These are phyloP conservation scores for Podila clonocystis DNA, from an alignment of 192 early-diverging fungal genomes.

Conservation along the genomic window DNA sequence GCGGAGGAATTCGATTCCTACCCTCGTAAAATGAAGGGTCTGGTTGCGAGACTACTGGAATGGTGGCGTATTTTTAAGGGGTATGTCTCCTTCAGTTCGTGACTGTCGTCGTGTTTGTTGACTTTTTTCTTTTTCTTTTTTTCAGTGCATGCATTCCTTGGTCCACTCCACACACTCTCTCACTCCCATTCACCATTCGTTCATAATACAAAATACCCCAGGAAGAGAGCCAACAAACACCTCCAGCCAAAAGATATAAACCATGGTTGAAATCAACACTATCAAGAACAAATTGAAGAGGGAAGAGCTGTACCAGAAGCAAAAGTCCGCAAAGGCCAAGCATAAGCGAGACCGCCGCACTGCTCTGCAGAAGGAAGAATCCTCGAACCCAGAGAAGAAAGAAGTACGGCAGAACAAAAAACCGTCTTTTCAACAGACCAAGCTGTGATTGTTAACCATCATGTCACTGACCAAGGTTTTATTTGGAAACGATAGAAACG, in stretches of 20 bases:
- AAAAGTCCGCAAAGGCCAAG: constrained; percentile 78
- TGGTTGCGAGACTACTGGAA: no score
- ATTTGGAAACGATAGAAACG: constrained; percentile 64
- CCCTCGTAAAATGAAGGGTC: no score
- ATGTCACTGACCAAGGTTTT: not conserved
- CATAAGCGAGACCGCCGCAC: constrained; percentile 79
- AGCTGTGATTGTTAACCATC: not conserved
- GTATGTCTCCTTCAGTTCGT: not conserved
- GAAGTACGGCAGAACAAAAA: constrained; percentile 53
- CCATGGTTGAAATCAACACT: constrained; percentile 59
- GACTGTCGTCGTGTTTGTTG: constrained; percentile 1
- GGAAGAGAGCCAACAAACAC: not conserved
- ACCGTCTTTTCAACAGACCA: not conserved
- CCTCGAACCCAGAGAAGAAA: constrained; percentile 83
- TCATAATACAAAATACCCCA: not conserved
- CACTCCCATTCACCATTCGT: no score
- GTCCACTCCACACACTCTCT: not conserved
- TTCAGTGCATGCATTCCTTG: not conserved
- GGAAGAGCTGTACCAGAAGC: constrained; percentile 79
- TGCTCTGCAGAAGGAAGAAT: constrained; percentile 81
- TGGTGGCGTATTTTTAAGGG: constrained; percentile 4
- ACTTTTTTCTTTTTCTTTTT: not conserved
- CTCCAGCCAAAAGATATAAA: not conserved
- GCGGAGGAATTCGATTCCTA: no score
- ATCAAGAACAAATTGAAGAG: constrained; percentile 91